A percentile compares a stretch with the other conserved stretches of the same genome.
These are phyloP conservation scores for Starmera quercuum DNA, from an alignment of 805 yeast species.

Conservation along the genomic window DNA sequence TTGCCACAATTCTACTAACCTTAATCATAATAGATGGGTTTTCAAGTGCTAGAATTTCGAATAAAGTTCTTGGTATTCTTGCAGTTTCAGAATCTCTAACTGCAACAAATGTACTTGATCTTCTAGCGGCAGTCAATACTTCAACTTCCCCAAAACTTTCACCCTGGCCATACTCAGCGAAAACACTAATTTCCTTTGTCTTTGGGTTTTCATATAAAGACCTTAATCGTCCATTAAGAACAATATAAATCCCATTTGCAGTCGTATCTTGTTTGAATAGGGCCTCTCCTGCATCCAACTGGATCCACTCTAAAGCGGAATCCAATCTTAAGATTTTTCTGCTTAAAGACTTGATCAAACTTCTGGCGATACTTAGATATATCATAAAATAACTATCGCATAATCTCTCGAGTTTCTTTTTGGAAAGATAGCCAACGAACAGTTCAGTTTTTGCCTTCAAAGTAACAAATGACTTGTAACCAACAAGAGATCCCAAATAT, in stretches of 20 bases:
- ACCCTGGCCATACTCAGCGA: conserved; percentile 88
- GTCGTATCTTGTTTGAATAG: conserved; percentile 75
- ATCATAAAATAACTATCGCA: conserved; percentile 72
- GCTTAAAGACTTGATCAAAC: conserved; percentile 60
- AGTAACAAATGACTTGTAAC: conserved; percentile 70
- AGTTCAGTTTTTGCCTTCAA: conserved; percentile 53
- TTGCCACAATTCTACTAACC: conserved; percentile 81
- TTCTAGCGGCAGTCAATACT: conserved; percentile 72
- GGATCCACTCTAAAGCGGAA: conserved; percentile 93
- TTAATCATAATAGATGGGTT: conserved; percentile 89
- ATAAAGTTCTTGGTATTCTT: conserved; percentile 81
- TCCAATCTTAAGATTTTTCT: conserved; percentile 67
- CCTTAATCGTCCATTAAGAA: conserved; percentile 80
- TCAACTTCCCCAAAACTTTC: conserved; percentile 94
- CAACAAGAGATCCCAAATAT: conserved; percentile 71
- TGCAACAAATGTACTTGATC: conserved; percentile 68
- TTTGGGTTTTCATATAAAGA: conserved; percentile 29
- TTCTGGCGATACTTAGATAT: conserved; percentile 70
- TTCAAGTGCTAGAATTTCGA: conserved; percentile 75
- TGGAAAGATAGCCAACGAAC: conserved; percentile 68
- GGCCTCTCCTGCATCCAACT: conserved; percentile 76
- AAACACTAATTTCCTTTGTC: conserved; percentile 23
- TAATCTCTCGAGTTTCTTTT: conserved; percentile 51
- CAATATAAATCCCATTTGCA: conserved; percentile 88
- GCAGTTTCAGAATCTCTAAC: conserved; percentile 93